Base-by-base conservation (phyloP, 352 stramenopile genomes). In the Globisporangium paroecandrum region DNA sequence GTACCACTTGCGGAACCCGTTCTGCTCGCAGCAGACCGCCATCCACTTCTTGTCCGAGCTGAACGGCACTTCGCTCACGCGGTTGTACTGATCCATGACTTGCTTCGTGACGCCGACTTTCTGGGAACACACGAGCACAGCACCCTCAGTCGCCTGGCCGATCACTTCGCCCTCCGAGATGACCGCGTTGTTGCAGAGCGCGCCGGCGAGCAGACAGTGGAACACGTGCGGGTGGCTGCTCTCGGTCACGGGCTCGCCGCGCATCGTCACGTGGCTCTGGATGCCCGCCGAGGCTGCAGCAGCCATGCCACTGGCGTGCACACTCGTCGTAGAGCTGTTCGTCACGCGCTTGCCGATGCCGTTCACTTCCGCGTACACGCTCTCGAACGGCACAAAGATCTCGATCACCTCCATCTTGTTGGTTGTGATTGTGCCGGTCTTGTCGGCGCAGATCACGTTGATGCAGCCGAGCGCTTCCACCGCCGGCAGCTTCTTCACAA, bases 31-130 rank as follows among this genome's bases (percentile, higher is more conserved):
- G 61, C 82, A 91, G 25, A 99, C 94, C 69, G 98, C 96, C 97
- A 99, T 99, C 76, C 89, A 92, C 71, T 99, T 99, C 62, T 96
- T 93, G 64, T 98, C 96, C 27, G 92, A 98, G 62, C 84, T 98
- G 77, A 99, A 99, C 0, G 96, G 91, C 49, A 98, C 88, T 78
- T 98, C 94, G 41, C 89, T 89, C 0, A 95, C 77, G 58, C 97
- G 84, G 55, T 69, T 89, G 84, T 77, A 88, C 71, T 81, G 76
- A 58, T 72, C 71, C 47, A 80, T 75, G 1, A 79, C 64, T 0
- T 66, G 58, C 10, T 69, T 58, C 13, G 75, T 77, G 43, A 93
- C 84, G 32, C 81, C 83, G 27, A 93, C 72, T 64, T 90, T 89
- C 60, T 85, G 79, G 7, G 89, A 79, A 25, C 82, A 89, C 53